A percentile compares a stretch with the other conserved stretches of the same genome.
Conservation (phyloP, 2,329 filamentous ascomycete species). For the Colletotrichum kahawae region DNA sequence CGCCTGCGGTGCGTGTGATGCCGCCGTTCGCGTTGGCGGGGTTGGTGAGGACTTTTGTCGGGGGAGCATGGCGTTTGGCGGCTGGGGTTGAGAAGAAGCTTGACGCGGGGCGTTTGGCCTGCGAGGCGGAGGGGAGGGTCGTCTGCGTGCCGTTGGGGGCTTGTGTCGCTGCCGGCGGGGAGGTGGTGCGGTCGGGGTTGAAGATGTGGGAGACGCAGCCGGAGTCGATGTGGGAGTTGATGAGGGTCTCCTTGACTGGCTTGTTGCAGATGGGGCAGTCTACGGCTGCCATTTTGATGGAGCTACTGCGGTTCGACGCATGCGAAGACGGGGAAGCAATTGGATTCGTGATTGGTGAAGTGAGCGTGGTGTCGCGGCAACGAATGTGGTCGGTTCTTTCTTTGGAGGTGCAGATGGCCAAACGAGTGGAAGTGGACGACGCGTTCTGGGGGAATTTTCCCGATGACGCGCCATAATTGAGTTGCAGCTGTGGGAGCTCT, state of each 20-base stretch:
- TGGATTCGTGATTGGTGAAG: background rate
- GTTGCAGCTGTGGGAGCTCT: background rate
- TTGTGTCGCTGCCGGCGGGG: constrained; percentile 33
- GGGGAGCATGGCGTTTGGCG: constrained; percentile 56
- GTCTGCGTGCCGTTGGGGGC: constrained; percentile 30
- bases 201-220: constrained; percentile 73
- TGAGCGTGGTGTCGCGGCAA: background rate
- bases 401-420: background rate
- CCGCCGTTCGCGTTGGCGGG: constrained; percentile 34
- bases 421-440: background rate
- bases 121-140: constrained; percentile 35
- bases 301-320: background rate
- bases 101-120: constrained; percentile 57
- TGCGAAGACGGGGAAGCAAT: background rate
- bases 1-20: constrained; percentile 35
- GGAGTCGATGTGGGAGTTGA: constrained; percentile 92
- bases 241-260: constrained; percentile 72
- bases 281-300: constrained; percentile 47
- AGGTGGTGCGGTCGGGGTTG: constrained; percentile 42
- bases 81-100: constrained; percentile 68
- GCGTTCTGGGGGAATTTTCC: constrained; percentile 4
- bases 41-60: constrained; percentile 36
- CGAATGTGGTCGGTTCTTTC: background rate
- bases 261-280: constrained; percentile 84
- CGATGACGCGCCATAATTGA: constrained; percentile 14